Base-by-base conservation (phyloP, 2,329 filamentous ascomycete genomes). In the Colletotrichum orbiculare region DNA sequence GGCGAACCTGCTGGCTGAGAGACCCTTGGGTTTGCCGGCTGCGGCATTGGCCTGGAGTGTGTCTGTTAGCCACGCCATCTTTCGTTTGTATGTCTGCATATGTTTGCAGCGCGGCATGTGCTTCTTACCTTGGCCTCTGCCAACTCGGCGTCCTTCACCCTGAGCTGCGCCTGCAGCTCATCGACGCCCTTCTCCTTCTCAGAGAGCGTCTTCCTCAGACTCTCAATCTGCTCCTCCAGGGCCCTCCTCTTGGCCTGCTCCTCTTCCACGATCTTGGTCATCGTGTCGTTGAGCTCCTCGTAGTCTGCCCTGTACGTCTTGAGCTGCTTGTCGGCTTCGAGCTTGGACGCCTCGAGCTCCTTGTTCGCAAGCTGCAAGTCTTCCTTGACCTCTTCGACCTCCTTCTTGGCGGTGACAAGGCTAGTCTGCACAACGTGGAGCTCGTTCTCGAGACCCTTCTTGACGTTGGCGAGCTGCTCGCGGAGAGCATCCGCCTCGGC, bases 81-180 rank as follows among this genome's bases (percentile, higher is more conserved):
- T 33, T 34, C 49, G 69, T 68, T 70, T 59, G 60, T 59, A 34
- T 68, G 42, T 54, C 55, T n/a, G 46, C 45, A 38, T 59, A 34
- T 68, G 42, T 54, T 54, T n/a, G 46, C 45, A 38, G 66, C 55
- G 63, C 50, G 25, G 25, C 25, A 25, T 25, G 25, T 25, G 25
- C 25, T 25, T 69, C 75, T 17, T 75, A 89, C 87, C 80, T 85
- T 85, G 61, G 82, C 86, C 74, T 89, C 87, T 13, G 82, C 85
- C 71, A 90, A 79, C 75, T 90, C 87, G 45, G 87, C 87, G 46
- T 89, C 86, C 78, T 86, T 88, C 56, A 89, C 85, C 78, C 85
- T 88, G 68, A 87, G 77, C 71, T 85, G 84, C 41, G 85, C 84
- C 69, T 84, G 80, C 71, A 84, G 73, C 69, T 85, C 81, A 59